Conservation (phyloP, 2,329 filamentous ascomycete species). For the Huntiella abstrusa region DNA sequence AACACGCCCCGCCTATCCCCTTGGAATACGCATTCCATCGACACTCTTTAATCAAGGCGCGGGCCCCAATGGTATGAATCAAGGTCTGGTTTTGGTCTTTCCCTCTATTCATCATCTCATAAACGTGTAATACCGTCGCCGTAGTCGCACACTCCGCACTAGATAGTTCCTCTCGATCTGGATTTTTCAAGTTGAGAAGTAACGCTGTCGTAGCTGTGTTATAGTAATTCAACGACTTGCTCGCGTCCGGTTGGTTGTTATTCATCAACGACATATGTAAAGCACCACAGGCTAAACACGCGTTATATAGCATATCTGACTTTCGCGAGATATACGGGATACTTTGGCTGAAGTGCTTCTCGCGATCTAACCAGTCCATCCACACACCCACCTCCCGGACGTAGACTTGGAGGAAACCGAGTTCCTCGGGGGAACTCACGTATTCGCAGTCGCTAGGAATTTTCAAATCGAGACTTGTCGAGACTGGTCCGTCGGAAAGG, state of each 20-base stretch:
- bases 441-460: constrained; percentile 33
- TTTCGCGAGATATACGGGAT: constrained; percentile 68
- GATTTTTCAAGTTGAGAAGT: constrained; percentile 60
- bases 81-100: constrained; percentile 52
- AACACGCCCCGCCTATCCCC: constrained; percentile 72
- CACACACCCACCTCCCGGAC: constrained; percentile 77
- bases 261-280: constrained; percentile 60
- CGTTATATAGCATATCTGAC: constrained; percentile 76
- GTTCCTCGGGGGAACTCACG: constrained; percentile 56
- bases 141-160: constrained; percentile 71
- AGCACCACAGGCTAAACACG: constrained; percentile 73
- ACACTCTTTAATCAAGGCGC: constrained; percentile 75
- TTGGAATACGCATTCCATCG: constrained; percentile 65
- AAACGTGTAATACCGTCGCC: constrained; percentile 76
- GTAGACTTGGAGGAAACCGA: constrained; percentile 81
- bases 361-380: constrained; percentile 82
- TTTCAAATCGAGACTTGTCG: constrained; percentile 21
- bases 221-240: constrained; percentile 35
- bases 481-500: constrained; percentile 18
- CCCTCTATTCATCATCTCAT: constrained; percentile 63
- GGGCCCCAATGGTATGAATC: constrained; percentile 72
- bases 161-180: constrained; percentile 43
- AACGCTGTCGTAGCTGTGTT: constrained; percentile 67
- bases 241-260: constrained; percentile 16
- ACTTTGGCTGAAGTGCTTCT: constrained; percentile 69